Conservation (phyloP, 805 yeast species). For the Cyberlindnera amylophila region DNA sequence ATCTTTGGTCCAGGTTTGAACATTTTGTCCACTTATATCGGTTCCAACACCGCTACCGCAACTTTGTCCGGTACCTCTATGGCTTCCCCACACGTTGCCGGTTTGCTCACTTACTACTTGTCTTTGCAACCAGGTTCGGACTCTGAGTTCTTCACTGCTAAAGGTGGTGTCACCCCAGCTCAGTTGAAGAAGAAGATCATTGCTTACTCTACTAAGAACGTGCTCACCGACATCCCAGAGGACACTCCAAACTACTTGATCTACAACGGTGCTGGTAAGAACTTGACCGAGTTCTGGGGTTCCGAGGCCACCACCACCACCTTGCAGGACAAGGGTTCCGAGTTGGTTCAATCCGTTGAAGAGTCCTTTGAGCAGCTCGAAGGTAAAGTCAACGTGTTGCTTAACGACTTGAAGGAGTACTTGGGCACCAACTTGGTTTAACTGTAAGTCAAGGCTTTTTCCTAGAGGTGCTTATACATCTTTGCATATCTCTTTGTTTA, state of each 20-base stretch:
- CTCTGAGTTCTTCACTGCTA: conserved; percentile 57
- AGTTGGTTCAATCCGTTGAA: conserved; percentile 15
- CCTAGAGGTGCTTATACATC: too few relatives aligned
- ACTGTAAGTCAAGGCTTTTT: not conserved
- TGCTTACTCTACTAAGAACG: conserved; percentile 59
- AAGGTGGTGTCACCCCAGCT: conserved; percentile 57
- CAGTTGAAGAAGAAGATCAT: conserved; percentile 75
- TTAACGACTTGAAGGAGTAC: conserved; percentile 19
- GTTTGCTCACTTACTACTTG: conserved; percentile 83
- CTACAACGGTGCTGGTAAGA: conserved; percentile 79
- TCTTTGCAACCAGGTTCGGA: conserved; percentile 76
- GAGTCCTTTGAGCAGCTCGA: conserved; percentile 22
- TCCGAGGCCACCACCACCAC: conserved; percentile 8
- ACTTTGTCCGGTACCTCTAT: conserved; percentile 92
- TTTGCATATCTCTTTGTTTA: not conserved
- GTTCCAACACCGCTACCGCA: conserved; percentile 72
- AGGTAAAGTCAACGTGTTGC: conserved; percentile 15
- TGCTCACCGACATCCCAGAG: conserved; percentile 58
- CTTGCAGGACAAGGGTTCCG: conserved; percentile 12
- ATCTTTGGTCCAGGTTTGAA: conserved; percentile 96
- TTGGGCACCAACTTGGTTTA: conserved; percentile 14
- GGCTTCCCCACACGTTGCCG: conserved; percentile 97
- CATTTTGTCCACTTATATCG: conserved; percentile 79
- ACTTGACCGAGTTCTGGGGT: conserved; percentile 37
- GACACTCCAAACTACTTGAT: conserved; percentile 77